Base-by-base conservation (phyloP, 2,329 filamentous ascomycete genomes). In the Neonectria coccinea region DNA sequence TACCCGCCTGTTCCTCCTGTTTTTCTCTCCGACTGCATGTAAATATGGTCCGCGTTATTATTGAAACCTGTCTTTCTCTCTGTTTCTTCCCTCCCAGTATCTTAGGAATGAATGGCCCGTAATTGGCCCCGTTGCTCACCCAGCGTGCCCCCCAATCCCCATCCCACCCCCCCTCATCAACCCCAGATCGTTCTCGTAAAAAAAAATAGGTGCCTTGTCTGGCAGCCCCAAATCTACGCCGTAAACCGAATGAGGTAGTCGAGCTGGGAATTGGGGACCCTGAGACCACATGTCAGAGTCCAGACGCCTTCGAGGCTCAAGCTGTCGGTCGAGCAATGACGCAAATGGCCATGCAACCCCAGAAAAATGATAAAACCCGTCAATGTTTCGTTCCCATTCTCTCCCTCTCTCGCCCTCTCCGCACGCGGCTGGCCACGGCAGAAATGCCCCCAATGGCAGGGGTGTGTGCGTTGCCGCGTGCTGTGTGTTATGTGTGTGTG, bases 131-230 rank as follows among this genome's bases (percentile, higher is more conserved):
- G 39, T 25, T 59, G 57, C 41, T 44, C 44, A 51, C 62, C 57
- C 50, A 47, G 50, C 62, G 10, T n/a, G 12, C 55, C 59, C 67
- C 62, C 60, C 64, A 59, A 67, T 62, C 62, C 62, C 59, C 62
- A 25, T 25, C 25, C 25, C 25, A 25, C 25, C 25, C 71, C 69
- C 50, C 63, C 64, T 52, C 64, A 64, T 62, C 45, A 62, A 58
- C 66, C 62, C 62, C 68, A 69, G 69, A 71, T 67, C 65, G 62
- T 70, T 51, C 52, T 72, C 39, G 57, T 41, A 20, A 4, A 25
- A 25, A 12, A n/a, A 39, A 36, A n/a, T n/a, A 11, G 39, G 52
- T 56, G 42, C 57, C 64, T 59, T 42, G 39, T 41, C 39, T 59
- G 48, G 67, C 56, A 54, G 56, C 59, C 64, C 56, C 52, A 45